Base-by-base conservation (phyloP, 2,329 filamentous ascomycete species). In the Ophiocordyceps camponoti-saundersi region DNA sequence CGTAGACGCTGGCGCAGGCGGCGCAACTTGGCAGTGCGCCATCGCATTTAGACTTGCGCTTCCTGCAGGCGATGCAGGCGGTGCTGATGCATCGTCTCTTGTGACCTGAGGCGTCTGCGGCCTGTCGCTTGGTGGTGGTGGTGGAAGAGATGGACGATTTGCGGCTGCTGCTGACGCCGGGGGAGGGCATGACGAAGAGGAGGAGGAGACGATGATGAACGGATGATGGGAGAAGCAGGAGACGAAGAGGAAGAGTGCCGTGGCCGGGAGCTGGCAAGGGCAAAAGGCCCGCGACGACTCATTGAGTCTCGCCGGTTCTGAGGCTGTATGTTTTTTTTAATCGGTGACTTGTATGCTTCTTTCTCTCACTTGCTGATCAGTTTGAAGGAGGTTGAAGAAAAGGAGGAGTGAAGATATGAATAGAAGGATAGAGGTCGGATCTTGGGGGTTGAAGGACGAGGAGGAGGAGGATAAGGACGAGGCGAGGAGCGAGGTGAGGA, bases 1-100 rank as follows among this genome's bases (percentile, higher is more conserved):
- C 77, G 60, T 98, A 96, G 47, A 96, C 90, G 55, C 88, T 94
- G 51, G 85, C 80, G 65, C 92, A 98, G n/a, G 92, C 90, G 8
- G 90, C 90, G 61, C 92, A 96, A 56, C 85, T 89, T 6, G 90
- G 90, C 6, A 85, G 72, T 48, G 88, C 89, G 49, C 90, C 90
- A 63, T 96, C 90, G 63, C 90, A 96, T 73, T 89, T 90, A 44
- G 80, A 85, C 58, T 90, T 90, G 52, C 85, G 72, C 59, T 79
- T 79, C 20, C 85, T 75, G 60, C 85, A 90, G 18, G 85, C 84
- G 57, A 89, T 78, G 59, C 85, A 90, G 11, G 85, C 85, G n/a
- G 82, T 89, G 64, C 82, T 88, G 49, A 90, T 82, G 61, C 85
- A 89, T 54, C 83, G 74, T 52, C 85, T 72, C 62, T 89, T 89